phyloP scores from a whole-genome alignment of 78 protist genomes.

The Dictyostelium capitatum region DNA sequence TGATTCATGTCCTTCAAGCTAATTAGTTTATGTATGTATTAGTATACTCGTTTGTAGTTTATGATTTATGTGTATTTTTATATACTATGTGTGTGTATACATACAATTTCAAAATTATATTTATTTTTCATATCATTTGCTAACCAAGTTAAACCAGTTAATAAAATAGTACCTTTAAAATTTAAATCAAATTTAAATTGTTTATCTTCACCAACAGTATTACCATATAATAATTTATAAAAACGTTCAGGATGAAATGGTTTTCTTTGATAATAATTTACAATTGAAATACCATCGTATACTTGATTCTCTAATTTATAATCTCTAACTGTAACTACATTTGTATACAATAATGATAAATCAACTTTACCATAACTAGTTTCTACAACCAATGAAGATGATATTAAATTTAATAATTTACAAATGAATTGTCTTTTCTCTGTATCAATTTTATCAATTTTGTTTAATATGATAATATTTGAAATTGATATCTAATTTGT shows the following conservation, averaged over 20 bases:
- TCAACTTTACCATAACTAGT: slow-evolving; percentile 3
- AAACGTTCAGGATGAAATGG: slow-evolving; percentile 76
- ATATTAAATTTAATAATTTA: slow-evolving; percentile 30
- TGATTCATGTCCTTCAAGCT: neutral
- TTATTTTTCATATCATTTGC: slow-evolving; percentile 61
- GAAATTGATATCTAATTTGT: slow-evolving; percentile 6
- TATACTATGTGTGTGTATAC: too few species aligned
- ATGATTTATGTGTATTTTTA: too few species aligned
- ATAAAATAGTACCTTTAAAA: slow-evolving; percentile 1
- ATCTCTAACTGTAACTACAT: slow-evolving; percentile 12
- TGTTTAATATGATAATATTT: slow-evolving; percentile 32
- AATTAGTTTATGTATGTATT: too few species aligned
- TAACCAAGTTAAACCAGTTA: slow-evolving; percentile 52
- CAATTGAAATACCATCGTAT: neutral
- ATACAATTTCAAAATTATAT: slow-evolving; percentile 64
- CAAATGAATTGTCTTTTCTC: slow-evolving; percentile 34
- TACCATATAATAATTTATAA: slow-evolving; percentile 17
- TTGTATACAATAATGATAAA: neutral
- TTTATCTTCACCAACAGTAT: neutral
- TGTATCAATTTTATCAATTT: slow-evolving; percentile 31
- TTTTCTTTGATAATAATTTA: slow-evolving; percentile 48
- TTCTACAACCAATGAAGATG: slow-evolving; percentile 16
- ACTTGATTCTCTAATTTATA: slow-evolving; percentile 4
- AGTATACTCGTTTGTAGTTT: too few species aligned
- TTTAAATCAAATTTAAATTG: neutral